Base-by-base conservation (phyloP, 106 monocot species). In the Platanthera zijinensis region DNA sequence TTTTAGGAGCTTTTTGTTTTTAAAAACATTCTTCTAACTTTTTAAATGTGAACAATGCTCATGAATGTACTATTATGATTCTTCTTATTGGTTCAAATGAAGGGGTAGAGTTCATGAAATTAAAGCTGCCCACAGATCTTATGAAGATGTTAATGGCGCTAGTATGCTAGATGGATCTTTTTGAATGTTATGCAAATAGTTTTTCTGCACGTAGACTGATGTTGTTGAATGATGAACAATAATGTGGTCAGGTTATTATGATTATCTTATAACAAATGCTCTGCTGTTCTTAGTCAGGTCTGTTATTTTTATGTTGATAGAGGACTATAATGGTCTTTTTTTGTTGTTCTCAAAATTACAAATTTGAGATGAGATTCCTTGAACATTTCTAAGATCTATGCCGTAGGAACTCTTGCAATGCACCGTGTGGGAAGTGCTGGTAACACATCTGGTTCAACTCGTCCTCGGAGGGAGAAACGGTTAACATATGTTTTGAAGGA, bases 391-490 rank as follows among this genome's bases (percentile, higher is more conserved):
- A 69, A 39, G 54, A 51, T 67, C 46, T 75, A 76, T 81, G 49
- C 59, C 56, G 52, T 63, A 82, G 79, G 79, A 46, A 64, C 50
- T 69, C 63, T 76, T 71, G 82, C 57, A 74, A 99, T 99, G 97
- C 97, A 92, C 77, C 94, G 97, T 70, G 97, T 99, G 71, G 89
- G 75, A 14, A 99, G 97, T 88, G 86, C 92, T 32, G 90, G 94
- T 56, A 92, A 92, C 72, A 86, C 85, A 30, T 81, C 80, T 28
- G 83, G 80, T 85, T 99, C 94, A 66, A 78, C 89, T 61, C 93
- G 97, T 52, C 94, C 91, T 51, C 81, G 97, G 76, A 99, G 88
- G 84, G 97, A 99, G 80, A 99, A 99, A 78, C 82, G 92, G 5
- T 88, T 99, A 19, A 90, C 94, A 28, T 99, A 94, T 87, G 91